Base-by-base conservation (phyloP, 2,329 filamentous ascomycete genomes). In the Piedraia hortae region DNA sequence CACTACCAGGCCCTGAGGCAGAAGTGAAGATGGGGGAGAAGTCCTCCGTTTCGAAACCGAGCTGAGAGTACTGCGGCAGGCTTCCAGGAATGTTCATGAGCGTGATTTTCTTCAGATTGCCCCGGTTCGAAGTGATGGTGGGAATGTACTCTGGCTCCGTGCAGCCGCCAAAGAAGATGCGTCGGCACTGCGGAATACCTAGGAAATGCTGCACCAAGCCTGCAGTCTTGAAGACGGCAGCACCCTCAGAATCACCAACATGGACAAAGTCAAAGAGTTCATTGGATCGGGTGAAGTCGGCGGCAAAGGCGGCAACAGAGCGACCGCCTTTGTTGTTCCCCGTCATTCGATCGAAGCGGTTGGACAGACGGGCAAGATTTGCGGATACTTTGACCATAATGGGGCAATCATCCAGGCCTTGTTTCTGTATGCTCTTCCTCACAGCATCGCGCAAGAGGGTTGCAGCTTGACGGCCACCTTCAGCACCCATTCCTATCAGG, bases 101-200 rank as follows among this genome's bases (percentile, higher is more conserved):
- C 1, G 60, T 65, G 26, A 66, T 52, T 2, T 35, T 29, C 12
- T 57, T 48, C 5, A 42, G 38, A 26, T 51, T 47, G 19, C 51
- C 53, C 19, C 43, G 44, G 32, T 58, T 56, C 5, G 56, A 54
- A 4, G 50, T 54, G 12, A 69, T 43, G 21, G 63, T 49, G 5
- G 56, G 52, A 20, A 63, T 41, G 34, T 67, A 65, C 22, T 55
- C 54, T 12, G 47, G 47, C 31, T 68, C 59, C 31, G 67, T 61
- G 32, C 62, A 68, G 17, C 54, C 61, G 4, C 60, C 64, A 26
- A 65, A 60, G 34, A 59, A 60, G 16, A 70, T 62, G 35, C 66
- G 62, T 31, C 59, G 61, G 44, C 64, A 70, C 33, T 65, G 58
- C 3, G 50, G 43, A 31, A 59, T 61, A 20, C 63, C 54, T 15